Base-by-base conservation (phyloP, 192 early-diverging fungal species). In the Mycoemilia scoparia region DNA sequence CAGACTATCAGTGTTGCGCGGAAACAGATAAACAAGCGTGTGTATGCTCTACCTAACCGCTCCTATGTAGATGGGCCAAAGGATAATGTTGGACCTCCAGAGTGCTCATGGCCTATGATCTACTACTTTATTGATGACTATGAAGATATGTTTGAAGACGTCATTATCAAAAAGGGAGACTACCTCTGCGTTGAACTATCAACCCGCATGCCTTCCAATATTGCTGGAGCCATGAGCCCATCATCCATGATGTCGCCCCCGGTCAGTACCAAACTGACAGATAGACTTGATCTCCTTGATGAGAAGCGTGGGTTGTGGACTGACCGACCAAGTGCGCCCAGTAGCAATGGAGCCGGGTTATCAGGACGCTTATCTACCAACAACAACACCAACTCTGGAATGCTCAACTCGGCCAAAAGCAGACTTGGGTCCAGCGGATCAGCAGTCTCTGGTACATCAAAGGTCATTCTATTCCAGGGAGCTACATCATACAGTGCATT, bases 41-140 rank as follows among this genome's bases (percentile, higher is more conserved):
- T 90, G 0, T 90, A 86, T 47, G 86, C 86, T 7, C 67, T 80
- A 8, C 86, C 86, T 16, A 85, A 78, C 69, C 87, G 84, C 57
- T 84, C 84, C 21, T 73, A 80, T 32, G 84, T 91, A 74, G 84
- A 87, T 58, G 64, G 80, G 48, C 54, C 60, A 38, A 56, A 56
- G 39, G 60, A 63, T 40, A 88, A 83, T 43, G 79, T 84, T 35
- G 69, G 74, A 8, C 76, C 82, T 32, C 82, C 82, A 60, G 87
- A 92, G 48, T 81, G 76, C 47, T 87, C 84, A 10, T 88, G 79
- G 51, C 87, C 87, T 5, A 51, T 80, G 43, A 82, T 92, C 21
- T 88, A 92, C 60, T 92, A 88, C 60, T 79, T 82, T 21, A 75
- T 87, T 34, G 83, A 88, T 55, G 84, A 92, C 65, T 92, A 75